Conservation (phyloP, 345 rosid genomes). For the Citrus mangshanensis region DNA sequence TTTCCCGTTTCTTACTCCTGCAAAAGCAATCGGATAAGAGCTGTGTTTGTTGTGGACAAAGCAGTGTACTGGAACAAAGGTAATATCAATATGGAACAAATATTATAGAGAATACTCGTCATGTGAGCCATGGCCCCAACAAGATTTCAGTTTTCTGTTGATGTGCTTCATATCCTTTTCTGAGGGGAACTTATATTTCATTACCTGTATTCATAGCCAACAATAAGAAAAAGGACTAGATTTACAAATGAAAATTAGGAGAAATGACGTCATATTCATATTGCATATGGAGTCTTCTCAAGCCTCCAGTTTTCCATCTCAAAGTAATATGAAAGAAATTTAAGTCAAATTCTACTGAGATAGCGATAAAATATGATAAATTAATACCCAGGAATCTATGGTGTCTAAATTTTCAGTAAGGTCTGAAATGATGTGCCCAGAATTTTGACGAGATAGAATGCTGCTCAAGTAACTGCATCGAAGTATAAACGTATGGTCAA, state of each 20-base stretch:
- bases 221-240: not conserved
- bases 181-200: constrained; percentile 65
- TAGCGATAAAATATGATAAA: not conserved
- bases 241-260: not conserved
- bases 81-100: not conserved
- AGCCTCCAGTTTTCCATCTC: not conserved
- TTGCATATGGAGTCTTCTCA: not conserved
- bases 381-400: constrained; percentile 60
- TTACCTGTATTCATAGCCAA: constrained; percentile 39
- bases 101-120: constrained; percentile 56
- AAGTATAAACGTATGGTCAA: not conserved
- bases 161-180: constrained; percentile 98
- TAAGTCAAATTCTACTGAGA: not conserved
- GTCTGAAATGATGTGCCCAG: constrained; percentile 48
- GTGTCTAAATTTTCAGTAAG: constrained; percentile 49
- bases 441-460: constrained; percentile 55
- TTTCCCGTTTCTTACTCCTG: constrained; percentile 80
- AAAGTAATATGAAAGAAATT: not conserved
- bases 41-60: not conserved
- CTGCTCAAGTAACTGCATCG: constrained; percentile 57
- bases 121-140: constrained; percentile 79
- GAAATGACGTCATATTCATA: not conserved
- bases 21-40: constrained; percentile 17
- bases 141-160: constrained; percentile 83
- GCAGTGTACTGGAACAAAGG: not conserved